phyloP scores from a whole-genome alignment of 179 eudicot species.

The Beta macrorhiza region DNA sequence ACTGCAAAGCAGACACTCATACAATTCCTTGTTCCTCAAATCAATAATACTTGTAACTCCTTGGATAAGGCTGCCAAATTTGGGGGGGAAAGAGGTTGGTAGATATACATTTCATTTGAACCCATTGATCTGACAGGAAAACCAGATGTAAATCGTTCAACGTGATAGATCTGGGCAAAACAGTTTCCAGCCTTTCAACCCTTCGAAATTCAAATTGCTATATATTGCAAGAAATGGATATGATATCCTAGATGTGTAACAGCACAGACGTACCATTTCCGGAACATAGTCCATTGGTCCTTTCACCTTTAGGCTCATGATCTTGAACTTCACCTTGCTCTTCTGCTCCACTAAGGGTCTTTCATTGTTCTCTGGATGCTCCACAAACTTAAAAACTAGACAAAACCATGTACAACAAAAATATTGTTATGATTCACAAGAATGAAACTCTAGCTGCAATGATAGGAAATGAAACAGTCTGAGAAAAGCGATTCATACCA shows the following conservation, averaged over 20 bases:
- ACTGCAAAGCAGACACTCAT: too few relatives aligned
- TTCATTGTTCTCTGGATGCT: slow-evolving; percentile 85
- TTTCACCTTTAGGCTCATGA: slow-evolving; percentile 93
- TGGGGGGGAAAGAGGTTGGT: too few relatives aligned
- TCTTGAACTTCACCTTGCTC: slow-evolving; percentile 85
- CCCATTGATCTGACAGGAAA: neutral
- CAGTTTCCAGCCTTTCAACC: neutral
- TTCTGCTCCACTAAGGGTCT: slow-evolving; percentile 61
- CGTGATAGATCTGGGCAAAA: neutral
- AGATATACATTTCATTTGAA: neutral
- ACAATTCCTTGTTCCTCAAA: too few relatives aligned
- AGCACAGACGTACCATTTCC: slow-evolving; percentile 66
- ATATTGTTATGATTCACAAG: neutral
- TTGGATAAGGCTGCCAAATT: too few relatives aligned
- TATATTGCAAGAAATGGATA: neutral
- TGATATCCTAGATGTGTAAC: neutral
- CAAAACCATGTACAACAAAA: slow-evolving; percentile 11
- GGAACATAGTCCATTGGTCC: slow-evolving; percentile 78
- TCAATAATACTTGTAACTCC: too few relatives aligned
- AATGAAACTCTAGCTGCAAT: neutral
- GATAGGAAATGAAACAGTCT: neutral
- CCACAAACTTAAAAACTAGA: slow-evolving; percentile 91
- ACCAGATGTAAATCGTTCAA: neutral
- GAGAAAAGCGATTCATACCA: slow-evolving; percentile 41
- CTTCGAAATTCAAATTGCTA: neutral